Evolutionary conservation across 1,139 yeast species (phyloP).

Genomic region (Lizanozyma gosingica): DNA sequence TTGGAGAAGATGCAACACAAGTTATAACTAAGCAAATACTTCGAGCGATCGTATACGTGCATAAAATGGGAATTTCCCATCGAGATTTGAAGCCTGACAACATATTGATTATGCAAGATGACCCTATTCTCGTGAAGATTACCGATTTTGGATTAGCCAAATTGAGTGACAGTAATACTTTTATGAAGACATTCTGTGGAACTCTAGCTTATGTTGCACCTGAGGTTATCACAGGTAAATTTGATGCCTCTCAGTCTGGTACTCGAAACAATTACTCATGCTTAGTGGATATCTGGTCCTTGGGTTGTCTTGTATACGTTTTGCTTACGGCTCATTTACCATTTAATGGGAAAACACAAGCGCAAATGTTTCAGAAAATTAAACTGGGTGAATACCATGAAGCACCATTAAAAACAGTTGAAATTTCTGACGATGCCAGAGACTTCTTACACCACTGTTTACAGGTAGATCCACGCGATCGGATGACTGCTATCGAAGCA

Average conservation of each 20-base stretch:
- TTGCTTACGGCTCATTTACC: constrained; percentile 88
- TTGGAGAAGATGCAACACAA: constrained; percentile 83
- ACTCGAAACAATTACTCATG: constrained; percentile 56
- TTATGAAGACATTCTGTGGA: constrained; percentile 85
- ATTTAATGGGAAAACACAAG: constrained; percentile 87
- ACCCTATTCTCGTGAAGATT: constrained; percentile 81
- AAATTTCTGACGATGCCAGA: constrained; percentile 55
- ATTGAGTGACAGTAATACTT: constrained; percentile 65
- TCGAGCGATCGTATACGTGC: constrained; percentile 81
- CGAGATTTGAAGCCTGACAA: constrained; percentile 92
- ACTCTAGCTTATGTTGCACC: constrained; percentile 92
- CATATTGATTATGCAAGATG: constrained; percentile 81
- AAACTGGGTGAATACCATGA: constrained; percentile 72
- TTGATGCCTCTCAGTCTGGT: constrained; percentile 27
- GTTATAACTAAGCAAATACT: constrained; percentile 80
- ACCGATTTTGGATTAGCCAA: constrained; percentile 92
- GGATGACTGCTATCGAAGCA: constrained; percentile 69
- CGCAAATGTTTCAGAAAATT: constrained; percentile 69
- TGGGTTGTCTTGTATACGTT: constrained; percentile 87
- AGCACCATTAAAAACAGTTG: constrained; percentile 63
- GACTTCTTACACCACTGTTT: constrained; percentile 61
- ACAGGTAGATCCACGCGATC: constrained; percentile 61
- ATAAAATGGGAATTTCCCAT: constrained; percentile 82
- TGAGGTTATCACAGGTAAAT: constrained; percentile 75
- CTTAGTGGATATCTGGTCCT: constrained; percentile 92